Conservation (phyloP, 495 filamentous ascomycete genomes). For the Neurospora sp. region DNA sequence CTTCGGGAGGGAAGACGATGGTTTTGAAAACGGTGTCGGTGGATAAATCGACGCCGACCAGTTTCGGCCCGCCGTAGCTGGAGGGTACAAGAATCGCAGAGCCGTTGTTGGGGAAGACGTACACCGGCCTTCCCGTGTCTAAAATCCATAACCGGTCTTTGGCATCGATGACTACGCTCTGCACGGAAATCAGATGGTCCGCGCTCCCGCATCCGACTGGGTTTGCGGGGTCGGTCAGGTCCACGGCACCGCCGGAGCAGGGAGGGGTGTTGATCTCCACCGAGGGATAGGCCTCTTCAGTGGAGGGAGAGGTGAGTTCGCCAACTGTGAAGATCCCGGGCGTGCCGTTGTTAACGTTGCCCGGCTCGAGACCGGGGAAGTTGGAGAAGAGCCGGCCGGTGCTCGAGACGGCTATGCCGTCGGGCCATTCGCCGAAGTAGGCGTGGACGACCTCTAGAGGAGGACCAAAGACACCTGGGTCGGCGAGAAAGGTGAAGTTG, state of each 20-base stretch:
- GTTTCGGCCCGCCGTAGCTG: neutral
- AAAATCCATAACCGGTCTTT: neutral
- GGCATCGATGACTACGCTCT: accelerated
- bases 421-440: neutral
- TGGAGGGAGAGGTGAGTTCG: neutral
- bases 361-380: neutral
- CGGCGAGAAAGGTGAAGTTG: neutral
- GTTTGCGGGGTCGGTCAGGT: neutral
- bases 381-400: neutral
- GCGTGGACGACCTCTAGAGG: neutral
- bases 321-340: neutral
- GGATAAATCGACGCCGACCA: neutral
- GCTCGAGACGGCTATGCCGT: neutral
- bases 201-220: neutral
- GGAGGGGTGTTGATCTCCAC: neutral
- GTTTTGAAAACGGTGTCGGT: neutral
- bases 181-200: neutral
- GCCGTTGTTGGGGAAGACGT: neutral
- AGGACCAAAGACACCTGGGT: neutral
- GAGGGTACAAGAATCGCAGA: accelerated
- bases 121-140: neutral
- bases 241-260: neutral
- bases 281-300: neutral
- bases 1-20: neutral
- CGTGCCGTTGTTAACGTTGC: neutral